Conservation (phyloP, 495 filamentous ascomycete species). For the Hypoxylon perforatum region DNA sequence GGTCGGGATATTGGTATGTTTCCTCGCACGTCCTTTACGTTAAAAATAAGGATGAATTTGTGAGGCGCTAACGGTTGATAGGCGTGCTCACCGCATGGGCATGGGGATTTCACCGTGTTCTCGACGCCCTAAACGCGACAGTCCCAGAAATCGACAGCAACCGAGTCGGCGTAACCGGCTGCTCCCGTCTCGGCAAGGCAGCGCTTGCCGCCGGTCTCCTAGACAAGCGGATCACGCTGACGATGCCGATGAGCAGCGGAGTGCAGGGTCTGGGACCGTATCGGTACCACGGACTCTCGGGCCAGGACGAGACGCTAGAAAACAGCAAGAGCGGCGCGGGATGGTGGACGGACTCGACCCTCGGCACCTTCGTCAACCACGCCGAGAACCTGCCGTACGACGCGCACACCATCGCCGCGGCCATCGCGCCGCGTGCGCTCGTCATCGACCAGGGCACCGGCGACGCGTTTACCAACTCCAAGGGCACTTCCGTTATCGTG, state of each 20-base stretch:
- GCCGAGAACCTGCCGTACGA: constrained; percentile 62
- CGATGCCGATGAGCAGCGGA: constrained; percentile 66
- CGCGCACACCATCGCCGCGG: constrained; percentile 64
- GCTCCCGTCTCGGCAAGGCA: constrained; percentile 63
- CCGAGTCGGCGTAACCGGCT: constrained; percentile 63
- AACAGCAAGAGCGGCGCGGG: constrained; percentile 65
- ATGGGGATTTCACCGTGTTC: constrained; percentile 65
- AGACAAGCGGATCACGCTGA: constrained; percentile 63
- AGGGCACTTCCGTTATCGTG: constrained; percentile 60
- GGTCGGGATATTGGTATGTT: constrained; percentile 61
- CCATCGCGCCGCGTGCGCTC: constrained; percentile 63
- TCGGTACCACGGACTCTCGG: constrained; percentile 61
- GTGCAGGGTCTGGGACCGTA: constrained; percentile 65
- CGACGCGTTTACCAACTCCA: constrained; percentile 62
- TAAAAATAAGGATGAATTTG: not conserved
- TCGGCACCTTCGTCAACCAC: constrained; percentile 62
- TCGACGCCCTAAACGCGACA: constrained; percentile 61
- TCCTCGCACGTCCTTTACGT: too few relatives aligned
- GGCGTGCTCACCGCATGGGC: constrained; percentile 64
- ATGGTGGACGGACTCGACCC: constrained; percentile 62
- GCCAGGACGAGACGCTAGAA: constrained; percentile 65
- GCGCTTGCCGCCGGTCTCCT: constrained; percentile 64
- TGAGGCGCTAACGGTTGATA: constrained; percentile 16
- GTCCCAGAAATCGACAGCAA: constrained; percentile 61
- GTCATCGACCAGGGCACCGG: constrained; percentile 62